Evolutionary conservation across 352 stramenopile genomes (phyloP).

Genomic region (Phytophthora palmivora): DNA sequence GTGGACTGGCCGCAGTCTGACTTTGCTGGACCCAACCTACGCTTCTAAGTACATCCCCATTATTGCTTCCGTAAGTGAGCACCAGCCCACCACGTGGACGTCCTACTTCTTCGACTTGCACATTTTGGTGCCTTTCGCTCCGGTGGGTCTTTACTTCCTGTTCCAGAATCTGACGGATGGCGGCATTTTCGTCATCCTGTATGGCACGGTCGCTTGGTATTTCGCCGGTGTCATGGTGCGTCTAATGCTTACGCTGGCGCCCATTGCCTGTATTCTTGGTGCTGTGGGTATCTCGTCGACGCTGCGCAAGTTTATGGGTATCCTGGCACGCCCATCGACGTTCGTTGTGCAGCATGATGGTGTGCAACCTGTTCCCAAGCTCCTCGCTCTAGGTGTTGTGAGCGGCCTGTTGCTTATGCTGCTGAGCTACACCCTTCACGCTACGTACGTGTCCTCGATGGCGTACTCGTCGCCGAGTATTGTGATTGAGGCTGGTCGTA

Average conservation of each 20-base stretch:
- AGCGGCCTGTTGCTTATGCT: constrained; percentile 73
- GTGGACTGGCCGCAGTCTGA: constrained; percentile 92
- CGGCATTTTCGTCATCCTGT: constrained; percentile 94
- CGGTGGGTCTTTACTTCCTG: constrained; percentile 91
- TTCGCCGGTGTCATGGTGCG: constrained; percentile 94
- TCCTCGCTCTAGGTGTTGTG: constrained; percentile 64
- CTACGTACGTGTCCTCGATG: constrained; percentile 90
- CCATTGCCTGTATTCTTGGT: constrained; percentile 93
- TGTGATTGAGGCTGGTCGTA: constrained; percentile 88
- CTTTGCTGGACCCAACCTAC: constrained; percentile 92
- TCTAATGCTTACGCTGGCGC: constrained; percentile 92
- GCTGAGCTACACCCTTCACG: constrained; percentile 90
- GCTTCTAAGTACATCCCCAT: constrained; percentile 95
- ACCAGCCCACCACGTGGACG: constrained; percentile 94
- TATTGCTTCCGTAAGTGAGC: constrained; percentile 94
- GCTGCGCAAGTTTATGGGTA: constrained; percentile 81
- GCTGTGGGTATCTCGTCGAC: constrained; percentile 87
- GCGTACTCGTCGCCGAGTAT: constrained; percentile 93
- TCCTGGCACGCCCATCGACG: constrained; percentile 64
- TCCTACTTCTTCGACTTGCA: constrained; percentile 95
- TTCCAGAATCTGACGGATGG: constrained; percentile 91
- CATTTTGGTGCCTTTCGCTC: constrained; percentile 91
- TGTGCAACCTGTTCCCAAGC: constrained; percentile 69
- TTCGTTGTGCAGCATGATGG: constrained; percentile 60
- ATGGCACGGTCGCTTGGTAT: constrained; percentile 93